Percentiles rank a stretch among this genome's conserved stretches.
These are phyloP conservation scores for Cadophora sp. DNA, from an alignment of 2,329 filamentous ascomycete genomes.

Conservation along the genomic window DNA sequence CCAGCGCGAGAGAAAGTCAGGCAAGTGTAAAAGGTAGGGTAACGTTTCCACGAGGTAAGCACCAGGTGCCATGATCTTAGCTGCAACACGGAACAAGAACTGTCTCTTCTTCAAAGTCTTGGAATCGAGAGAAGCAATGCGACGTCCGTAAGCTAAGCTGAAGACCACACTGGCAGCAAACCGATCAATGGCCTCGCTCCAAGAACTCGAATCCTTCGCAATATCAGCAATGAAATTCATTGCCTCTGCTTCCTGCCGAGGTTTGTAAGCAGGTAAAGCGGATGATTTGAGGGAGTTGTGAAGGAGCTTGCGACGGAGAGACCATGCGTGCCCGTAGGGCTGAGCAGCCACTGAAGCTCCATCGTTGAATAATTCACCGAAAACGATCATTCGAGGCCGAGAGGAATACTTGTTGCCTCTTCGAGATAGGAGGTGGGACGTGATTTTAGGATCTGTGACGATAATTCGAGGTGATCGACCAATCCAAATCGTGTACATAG, in stretches of 20 bases:
- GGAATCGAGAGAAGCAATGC: conserved; percentile 15
- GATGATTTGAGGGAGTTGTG: conserved; percentile 17
- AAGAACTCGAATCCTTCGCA: not conserved
- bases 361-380: conserved; percentile 5
- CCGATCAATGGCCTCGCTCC: conserved; percentile 11
- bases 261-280: conserved; percentile 10
- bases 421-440: conserved; percentile 2
- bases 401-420: conserved; percentile 19
- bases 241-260: conserved; percentile 16
- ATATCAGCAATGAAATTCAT: not conserved
- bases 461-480: conserved; percentile 7
- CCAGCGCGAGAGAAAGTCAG: conserved; percentile 18
- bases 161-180: conserved; percentile 20
- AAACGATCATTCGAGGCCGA: conserved; percentile 11
- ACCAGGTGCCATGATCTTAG: conserved; percentile 4
- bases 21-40: conserved; percentile 10
- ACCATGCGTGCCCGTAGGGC: conserved; percentile 18
- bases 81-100: not conserved
- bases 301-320: conserved; percentile 11
- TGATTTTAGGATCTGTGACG: conserved; percentile 12
- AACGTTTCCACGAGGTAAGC: conserved; percentile 17
- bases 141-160: conserved; percentile 16
- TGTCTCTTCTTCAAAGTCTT: conserved; percentile 5
- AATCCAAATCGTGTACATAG: conserved; percentile 15
- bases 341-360: not conserved